Evolutionary conservation across 208 protist genomes (phyloP).

Genomic region (Kentomonas sorsogonicus): DNA sequence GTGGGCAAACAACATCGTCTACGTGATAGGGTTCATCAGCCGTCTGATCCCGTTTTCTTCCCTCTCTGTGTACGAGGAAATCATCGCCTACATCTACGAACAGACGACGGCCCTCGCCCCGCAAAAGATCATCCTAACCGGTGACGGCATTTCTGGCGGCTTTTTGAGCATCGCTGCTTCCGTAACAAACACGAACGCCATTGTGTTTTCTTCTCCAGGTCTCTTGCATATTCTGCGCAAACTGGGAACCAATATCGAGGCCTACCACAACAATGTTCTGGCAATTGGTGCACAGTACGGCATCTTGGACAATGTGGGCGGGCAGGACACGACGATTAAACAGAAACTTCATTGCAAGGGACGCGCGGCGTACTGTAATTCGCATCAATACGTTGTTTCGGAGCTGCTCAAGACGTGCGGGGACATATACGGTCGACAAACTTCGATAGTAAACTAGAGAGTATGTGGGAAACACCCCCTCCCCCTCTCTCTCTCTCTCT

Average conservation of each 20-base stretch:
- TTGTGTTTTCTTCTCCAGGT: slow-evolving; percentile 57
- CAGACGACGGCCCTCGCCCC: slow-evolving; percentile 11
- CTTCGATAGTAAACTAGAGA: no score
- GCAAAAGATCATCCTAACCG: slow-evolving; percentile 28
- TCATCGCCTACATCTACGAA: slow-evolving; percentile 19
- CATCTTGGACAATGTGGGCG: slow-evolving; percentile 47
- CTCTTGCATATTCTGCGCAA: slow-evolving; percentile 41
- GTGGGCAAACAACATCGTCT: slow-evolving; percentile 40
- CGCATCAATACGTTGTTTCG: slow-evolving; percentile 35
- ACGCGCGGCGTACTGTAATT: slow-evolving; percentile 26
- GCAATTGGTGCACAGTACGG: slow-evolving; percentile 37
- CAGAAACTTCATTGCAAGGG: slow-evolving; percentile 39
- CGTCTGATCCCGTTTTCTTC: slow-evolving; percentile 37
- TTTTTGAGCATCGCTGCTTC: slow-evolving; percentile 36
- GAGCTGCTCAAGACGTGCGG: slow-evolving; percentile 26
- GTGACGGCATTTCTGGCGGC: slow-evolving; percentile 44
- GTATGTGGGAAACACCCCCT: no score
- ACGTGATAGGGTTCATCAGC: slow-evolving; percentile 47
- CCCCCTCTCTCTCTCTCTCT: not conserved
- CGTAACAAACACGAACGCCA: slow-evolving; percentile 23
- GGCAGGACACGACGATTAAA: slow-evolving; percentile 38
- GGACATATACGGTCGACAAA: slow-evolving; percentile 20
- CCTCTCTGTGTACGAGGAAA: slow-evolving; percentile 12
- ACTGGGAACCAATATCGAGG: slow-evolving; percentile 17
- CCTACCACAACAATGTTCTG: slow-evolving; percentile 50